Base-by-base conservation (phyloP, 495 filamentous ascomycete species). In the Aspergillus steynii region DNA sequence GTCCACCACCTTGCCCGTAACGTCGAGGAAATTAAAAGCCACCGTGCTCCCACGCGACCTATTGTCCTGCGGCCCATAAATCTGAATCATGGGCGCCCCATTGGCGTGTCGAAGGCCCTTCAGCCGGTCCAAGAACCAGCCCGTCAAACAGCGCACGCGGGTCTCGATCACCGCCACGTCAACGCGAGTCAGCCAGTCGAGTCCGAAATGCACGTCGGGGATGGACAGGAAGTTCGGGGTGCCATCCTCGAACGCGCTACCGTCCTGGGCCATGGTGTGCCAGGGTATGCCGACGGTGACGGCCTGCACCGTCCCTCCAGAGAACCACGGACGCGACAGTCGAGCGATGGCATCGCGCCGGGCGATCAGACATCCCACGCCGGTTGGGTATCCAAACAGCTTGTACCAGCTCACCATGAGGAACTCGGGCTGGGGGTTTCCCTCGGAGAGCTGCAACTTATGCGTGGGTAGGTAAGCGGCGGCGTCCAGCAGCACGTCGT, bases 261-360 rank as follows among this genome's bases (percentile, higher is more conserved):
- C 58, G 8, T 47, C 29, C 9, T 50, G 29, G 3, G 51, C 31
- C 58, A 60, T 14, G 2, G 26, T 26, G 26, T 60, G 58, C 50
- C 50, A 54, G 26, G 14, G 50, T 7, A 54, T 20, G 5, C 50
- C 58, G 20, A 54, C 51, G 32, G 15, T 45, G 12, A 45, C 58
- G 10, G 50, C 37, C 14, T 47, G 34, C 15, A 54, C 51, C 8
- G 49, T 60, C 4, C 58, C 58, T 0, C 58, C 58, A 2, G 58
- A 53, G 50, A 60, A 60, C 58, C 58, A 60, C 5, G 58, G 58
- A 15, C 58, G 58, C 8, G 50, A 47, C 51, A 60, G 58, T 7
- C 58, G 50, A 4, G 2, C n/a, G 5, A 60, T 34, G 4, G 58
- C 32, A 31, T 60, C 58, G 14, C 51, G 50, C 12, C 53, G 59